phyloP scores from a whole-genome alignment of 2,329 filamentous ascomycete genomes.

The Sporothrix euskadiensis region DNA sequence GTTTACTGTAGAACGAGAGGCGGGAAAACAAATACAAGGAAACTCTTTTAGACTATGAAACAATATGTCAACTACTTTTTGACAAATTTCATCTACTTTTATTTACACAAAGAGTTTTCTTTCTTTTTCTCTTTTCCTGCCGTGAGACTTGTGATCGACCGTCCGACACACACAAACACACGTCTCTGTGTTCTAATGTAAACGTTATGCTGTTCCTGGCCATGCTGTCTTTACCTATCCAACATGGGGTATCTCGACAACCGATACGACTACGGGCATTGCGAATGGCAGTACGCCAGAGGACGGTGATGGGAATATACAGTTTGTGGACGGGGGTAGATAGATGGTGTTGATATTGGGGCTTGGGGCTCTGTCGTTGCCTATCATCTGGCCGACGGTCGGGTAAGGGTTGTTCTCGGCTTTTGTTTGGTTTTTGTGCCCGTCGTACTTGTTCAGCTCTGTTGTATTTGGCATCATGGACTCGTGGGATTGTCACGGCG shows the following conservation, averaged over 20 bases:
- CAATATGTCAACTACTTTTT: conserved; percentile 19
- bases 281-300: background rate
- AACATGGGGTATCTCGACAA: background rate
- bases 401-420: background rate
- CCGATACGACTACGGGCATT: background rate
- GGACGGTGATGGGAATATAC: background rate
- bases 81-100: conserved; percentile 24
- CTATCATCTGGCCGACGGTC: background rate
- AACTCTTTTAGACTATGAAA: conserved; percentile 26
- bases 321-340: background rate
- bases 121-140: background rate
- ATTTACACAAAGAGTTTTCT: conserved; percentile 24
- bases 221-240: background rate
- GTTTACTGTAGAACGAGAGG: conserved; percentile 29
- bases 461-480: background rate
- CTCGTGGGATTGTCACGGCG: background rate
- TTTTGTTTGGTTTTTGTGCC: background rate
- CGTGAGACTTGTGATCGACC: conserved; percentile 8
- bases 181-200: conserved; percentile 15
- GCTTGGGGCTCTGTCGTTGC: background rate
- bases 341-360: background rate
- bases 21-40: conserved; percentile 4
- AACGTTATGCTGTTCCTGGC: background rate
- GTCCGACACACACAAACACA: background rate
- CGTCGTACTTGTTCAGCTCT: background rate